Conservation (phyloP, 2,329 filamentous ascomycete species). For the Aspergillus pseudoterreus region DNA sequence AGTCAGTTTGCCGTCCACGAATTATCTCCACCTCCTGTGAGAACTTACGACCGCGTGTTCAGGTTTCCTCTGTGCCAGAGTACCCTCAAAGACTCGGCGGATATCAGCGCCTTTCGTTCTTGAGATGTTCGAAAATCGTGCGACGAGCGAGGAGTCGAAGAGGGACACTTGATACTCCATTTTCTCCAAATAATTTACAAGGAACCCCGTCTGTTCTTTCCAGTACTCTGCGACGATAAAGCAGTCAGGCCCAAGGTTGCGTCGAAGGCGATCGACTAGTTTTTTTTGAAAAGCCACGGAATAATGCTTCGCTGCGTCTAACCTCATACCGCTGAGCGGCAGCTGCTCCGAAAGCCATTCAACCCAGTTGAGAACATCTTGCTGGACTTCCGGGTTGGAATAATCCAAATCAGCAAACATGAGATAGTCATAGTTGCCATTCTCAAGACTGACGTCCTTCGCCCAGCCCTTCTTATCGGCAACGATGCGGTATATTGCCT, state of each 20-base stretch:
- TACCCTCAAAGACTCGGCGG: conserved; percentile 59
- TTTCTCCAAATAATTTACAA: conserved; percentile 55
- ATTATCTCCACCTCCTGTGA: not conserved
- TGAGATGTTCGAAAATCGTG: conserved; percentile 62
- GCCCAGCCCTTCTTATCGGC: conserved; percentile 64
- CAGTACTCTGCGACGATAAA: conserved; percentile 70
- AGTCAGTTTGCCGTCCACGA: not conserved
- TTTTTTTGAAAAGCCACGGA: conserved; percentile 62
- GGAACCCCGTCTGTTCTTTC: conserved; percentile 54
- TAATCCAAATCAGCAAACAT: conserved; percentile 73
- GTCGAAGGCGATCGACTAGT: conserved; percentile 59
- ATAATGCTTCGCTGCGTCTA: conserved; percentile 72
- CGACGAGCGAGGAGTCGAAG: conserved; percentile 66
- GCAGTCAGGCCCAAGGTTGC: conserved; percentile 49
- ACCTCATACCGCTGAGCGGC: conserved; percentile 61
- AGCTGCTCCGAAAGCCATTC: conserved; percentile 62
- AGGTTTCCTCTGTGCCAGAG: conserved; percentile 54
- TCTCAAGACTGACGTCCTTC: conserved; percentile 57
- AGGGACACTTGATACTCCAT: conserved; percentile 59
- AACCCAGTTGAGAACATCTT: conserved; percentile 65
- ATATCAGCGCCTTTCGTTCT: conserved; percentile 57
- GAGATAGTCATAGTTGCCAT: conserved; percentile 66
- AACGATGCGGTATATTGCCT: conserved; percentile 63
- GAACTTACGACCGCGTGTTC: conserved; percentile 54
- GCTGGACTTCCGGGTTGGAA: conserved; percentile 57